Percentiles rank a stretch among this genome's conserved stretches.
Conservation (phyloP, 139 green algal genomes). For the Chlorella vulgaris region DNA sequence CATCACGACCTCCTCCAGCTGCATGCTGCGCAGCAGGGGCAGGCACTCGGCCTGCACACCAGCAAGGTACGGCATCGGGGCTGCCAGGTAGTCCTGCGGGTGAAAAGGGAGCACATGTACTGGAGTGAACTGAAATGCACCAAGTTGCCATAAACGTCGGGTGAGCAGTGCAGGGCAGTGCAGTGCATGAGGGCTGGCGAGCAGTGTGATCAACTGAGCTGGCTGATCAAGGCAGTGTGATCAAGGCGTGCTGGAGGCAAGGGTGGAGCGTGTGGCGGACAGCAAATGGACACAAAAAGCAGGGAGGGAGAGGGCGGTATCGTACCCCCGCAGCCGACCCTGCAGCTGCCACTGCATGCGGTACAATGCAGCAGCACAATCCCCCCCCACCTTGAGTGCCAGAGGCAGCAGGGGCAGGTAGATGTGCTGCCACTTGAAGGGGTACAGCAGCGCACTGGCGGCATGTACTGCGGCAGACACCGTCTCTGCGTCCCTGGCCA, state of each 20-base stretch:
- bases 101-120: background rate
- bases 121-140: too few species aligned
- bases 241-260: background rate
- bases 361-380: background rate
- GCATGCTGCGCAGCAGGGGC: constrained; percentile 52
- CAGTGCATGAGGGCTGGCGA: too few species aligned
- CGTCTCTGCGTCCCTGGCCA: constrained; percentile 60
- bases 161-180: too few species aligned
- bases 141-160: too few species aligned
- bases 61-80: constrained; percentile 85
- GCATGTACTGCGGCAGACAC: constrained; percentile 73
- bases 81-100: constrained; percentile 75
- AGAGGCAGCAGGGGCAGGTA: constrained; percentile 79
- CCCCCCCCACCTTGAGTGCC: constrained; percentile 43
- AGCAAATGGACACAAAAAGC: too few species aligned
- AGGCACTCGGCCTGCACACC: constrained; percentile 70
- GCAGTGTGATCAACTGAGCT: too few species aligned
- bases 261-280: too few species aligned
- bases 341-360: background rate
- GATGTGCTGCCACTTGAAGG: constrained; percentile 84
- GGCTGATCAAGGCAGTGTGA: too few species aligned
- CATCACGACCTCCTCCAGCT: constrained; percentile 68
- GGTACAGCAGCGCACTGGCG: constrained; percentile 74
- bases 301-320: too few species aligned
- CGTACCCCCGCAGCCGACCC: background rate